A percentile compares a stretch with the other conserved stretches of the same genome.
Conservation (phyloP, 176 grass and related monocot genomes). For the Thalia dealbata region DNA sequence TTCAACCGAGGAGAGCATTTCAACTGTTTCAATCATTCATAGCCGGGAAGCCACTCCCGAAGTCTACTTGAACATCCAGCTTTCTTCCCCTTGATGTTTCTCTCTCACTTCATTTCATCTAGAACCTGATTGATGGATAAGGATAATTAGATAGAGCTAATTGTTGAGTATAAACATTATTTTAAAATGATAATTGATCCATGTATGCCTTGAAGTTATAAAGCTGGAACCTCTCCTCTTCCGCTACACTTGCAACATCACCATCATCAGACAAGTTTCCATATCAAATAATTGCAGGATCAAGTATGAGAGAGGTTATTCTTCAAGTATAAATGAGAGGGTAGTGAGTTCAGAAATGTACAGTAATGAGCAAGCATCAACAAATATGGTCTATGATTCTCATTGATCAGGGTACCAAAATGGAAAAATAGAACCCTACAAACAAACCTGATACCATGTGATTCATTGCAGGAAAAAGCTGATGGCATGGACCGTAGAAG, state of each 20-base stretch:
- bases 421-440: no score
- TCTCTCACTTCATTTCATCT: neutral
- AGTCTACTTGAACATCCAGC: constrained; percentile 18
- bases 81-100: neutral
- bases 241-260: no score
- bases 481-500: no score
- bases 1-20: constrained; percentile 75
- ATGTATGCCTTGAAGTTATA: no score
- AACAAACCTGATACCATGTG: no score
- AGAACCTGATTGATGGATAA: no score
- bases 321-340: neutral
- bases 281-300: neutral
- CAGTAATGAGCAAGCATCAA: neutral
- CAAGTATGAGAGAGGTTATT: no score
- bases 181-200: no score
- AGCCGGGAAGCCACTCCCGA: constrained; percentile 58
- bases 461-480: no score
- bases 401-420: neutral
- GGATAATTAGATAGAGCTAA: neutral
- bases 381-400: neutral
- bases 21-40: constrained; percentile 77
- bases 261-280: neutral
- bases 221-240: no score
- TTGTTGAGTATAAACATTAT: no score
- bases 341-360: neutral